Conservation (phyloP, 1,284 basidiomycete species). For the Leccinum griseonigrum region DNA sequence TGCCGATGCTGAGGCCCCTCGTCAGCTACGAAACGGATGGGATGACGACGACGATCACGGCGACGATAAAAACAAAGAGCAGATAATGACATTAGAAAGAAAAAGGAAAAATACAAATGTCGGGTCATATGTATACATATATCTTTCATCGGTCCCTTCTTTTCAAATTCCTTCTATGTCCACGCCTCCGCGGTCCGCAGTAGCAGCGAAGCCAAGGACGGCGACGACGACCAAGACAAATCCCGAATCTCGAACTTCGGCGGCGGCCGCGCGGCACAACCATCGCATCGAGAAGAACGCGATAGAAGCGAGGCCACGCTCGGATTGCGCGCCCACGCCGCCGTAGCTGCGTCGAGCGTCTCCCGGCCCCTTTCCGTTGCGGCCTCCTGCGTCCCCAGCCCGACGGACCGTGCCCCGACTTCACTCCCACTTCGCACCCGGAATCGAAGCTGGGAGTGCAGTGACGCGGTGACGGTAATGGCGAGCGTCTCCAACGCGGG, state of each 20-base stretch:
- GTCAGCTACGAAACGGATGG: neutral
- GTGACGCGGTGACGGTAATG: conserved; percentile 6
- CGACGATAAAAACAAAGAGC: neutral
- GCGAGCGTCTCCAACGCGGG: conserved; percentile 19
- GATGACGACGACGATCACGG: neutral
- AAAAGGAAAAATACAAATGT: neutral
- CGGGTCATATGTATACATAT: neutral
- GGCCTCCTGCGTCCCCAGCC: neutral
- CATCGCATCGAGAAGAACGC: conserved; percentile 11
- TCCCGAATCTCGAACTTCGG: conserved; percentile 12
- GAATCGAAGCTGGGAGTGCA: neutral
- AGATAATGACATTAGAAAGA: neutral
- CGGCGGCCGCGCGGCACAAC: neutral
- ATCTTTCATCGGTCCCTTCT: neutral
- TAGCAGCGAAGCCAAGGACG: neutral
- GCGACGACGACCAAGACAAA: neutral
- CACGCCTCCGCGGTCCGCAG: neutral
- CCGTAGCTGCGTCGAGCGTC: conserved; percentile 8
- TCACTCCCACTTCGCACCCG: neutral
- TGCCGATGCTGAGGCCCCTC: neutral
- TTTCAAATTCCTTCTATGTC: neutral
- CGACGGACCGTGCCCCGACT: neutral
- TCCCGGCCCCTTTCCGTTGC: neutral
- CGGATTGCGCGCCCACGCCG: conserved; percentile 12
- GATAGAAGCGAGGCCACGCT: conserved; percentile 18